Evolutionary conservation across 2,329 filamentous ascomycete genomes (phyloP).

Genomic region (Phialocephala sp.): DNA sequence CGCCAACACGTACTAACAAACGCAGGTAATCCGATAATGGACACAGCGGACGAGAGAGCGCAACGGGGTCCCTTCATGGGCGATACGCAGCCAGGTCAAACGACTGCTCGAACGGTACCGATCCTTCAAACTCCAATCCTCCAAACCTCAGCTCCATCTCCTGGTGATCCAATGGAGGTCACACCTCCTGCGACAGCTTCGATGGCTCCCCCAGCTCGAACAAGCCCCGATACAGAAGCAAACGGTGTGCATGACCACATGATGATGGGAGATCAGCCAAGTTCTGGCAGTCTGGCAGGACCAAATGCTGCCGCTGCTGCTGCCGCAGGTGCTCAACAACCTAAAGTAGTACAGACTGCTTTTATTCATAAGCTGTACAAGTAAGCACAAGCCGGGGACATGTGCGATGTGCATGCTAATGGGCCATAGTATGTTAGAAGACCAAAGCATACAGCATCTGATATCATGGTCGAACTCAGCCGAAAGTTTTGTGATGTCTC

Average conservation of each 20-base stretch:
- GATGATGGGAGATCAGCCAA: slow-evolving; percentile 46
- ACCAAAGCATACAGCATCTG: slow-evolving; percentile 88
- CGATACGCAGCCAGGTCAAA: slow-evolving; percentile 35
- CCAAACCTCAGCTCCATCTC: slow-evolving; percentile 63
- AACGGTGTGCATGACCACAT: slow-evolving; percentile 43
- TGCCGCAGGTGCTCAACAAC: slow-evolving; percentile 81
- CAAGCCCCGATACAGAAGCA: slow-evolving; percentile 42
- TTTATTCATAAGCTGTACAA: slow-evolving; percentile 99
- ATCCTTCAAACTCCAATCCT: slow-evolving; percentile 62
- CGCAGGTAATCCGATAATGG: slow-evolving; percentile 42
- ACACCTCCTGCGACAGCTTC: slow-evolving; percentile 55
- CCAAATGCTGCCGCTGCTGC: slow-evolving; percentile 54
- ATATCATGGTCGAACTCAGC: slow-evolving; percentile 95
- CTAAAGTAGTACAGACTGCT: slow-evolving; percentile 96
- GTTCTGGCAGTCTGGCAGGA: slow-evolving; percentile 38
- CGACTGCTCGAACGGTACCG: slow-evolving; percentile 53
- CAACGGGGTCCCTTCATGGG: slow-evolving; percentile 39
- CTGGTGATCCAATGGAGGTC: slow-evolving; percentile 66
- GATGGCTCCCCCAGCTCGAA: slow-evolving; percentile 43
- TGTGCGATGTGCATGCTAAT: slow-evolving; percentile 25
- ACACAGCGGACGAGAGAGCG: slow-evolving; percentile 39
- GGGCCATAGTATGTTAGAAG: slow-evolving; percentile 85
- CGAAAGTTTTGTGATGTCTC: slow-evolving; percentile 99
- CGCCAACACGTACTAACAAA: slow-evolving; percentile 28
- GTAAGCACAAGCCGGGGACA: slow-evolving; percentile 56